These are phyloP conservation scores for Colletotrichum brevisporum DNA, from an alignment of 2,329 filamentous ascomycete species.

Conservation along the genomic window DNA sequence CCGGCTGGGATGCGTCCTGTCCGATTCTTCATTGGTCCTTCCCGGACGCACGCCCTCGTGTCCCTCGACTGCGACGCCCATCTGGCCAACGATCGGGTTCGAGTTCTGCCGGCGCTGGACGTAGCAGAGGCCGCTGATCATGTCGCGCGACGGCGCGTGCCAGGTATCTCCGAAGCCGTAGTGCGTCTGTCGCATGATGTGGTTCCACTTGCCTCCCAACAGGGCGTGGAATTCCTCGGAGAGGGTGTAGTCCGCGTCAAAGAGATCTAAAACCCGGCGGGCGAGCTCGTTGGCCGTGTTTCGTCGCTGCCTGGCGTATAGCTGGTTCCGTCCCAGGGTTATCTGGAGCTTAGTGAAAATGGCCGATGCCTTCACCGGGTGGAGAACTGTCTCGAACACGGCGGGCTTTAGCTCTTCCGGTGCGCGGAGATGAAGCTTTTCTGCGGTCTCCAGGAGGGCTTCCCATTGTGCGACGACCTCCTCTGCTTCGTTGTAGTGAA, in stretches of 20 bases:
- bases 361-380: constrained; percentile 71
- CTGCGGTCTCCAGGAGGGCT: constrained; percentile 59
- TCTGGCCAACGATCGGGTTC: constrained; percentile 59
- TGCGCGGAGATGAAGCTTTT: constrained; percentile 24
- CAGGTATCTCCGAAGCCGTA: constrained; percentile 70
- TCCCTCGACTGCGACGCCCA: constrained; percentile 51
- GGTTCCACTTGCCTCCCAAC: constrained; percentile 68
- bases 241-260: constrained; percentile 65
- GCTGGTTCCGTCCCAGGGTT: constrained; percentile 62
- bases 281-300: constrained; percentile 68
- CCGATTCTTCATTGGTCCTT: constrained; percentile 66
- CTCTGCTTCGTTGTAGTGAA: constrained; percentile 74
- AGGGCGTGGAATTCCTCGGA: constrained; percentile 65
- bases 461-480: constrained; percentile 56
- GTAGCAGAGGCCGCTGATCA: constrained; percentile 67
- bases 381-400: constrained; percentile 73
- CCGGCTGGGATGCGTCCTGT: constrained; percentile 60
- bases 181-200: constrained; percentile 66
- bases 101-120: constrained; percentile 65
- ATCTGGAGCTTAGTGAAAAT: constrained; percentile 66
- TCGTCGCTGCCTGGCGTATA: constrained; percentile 69
- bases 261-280: constrained; percentile 60
- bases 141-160: constrained; percentile 69
- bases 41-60: constrained; percentile 53
- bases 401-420: constrained; percentile 59